Evolutionary conservation across 257 asterid genomes (phyloP).

Genomic region (Solanum corneliomulleri): DNA sequence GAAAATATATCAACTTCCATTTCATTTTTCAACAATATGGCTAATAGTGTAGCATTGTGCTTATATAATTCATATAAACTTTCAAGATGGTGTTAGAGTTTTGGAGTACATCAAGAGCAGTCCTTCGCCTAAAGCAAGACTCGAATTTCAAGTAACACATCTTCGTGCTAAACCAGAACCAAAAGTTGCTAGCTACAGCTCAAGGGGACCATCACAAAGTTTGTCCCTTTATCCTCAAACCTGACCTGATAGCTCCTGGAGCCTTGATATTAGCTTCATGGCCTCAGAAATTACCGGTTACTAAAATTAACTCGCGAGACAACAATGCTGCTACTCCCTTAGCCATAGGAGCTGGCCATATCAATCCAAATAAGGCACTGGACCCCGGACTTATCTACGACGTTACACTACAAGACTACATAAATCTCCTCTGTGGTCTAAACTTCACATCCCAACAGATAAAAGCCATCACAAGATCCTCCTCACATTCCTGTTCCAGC

Average conservation of each 20-base stretch:
- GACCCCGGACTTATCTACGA: neutral
- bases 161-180: conserved; percentile 46
- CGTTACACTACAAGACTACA: neutral
- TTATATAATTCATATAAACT: conserved; percentile 44
- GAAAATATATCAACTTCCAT: neutral
- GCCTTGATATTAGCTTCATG: conserved; percentile 50
- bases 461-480: neutral
- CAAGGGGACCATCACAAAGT: conserved; percentile 59
- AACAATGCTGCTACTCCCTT: neutral
- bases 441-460: neutral
- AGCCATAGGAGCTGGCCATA: neutral
- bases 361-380: neutral
- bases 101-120: conserved; percentile 25
- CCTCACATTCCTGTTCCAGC: neutral
- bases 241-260: conserved; percentile 66
- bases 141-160: conserved; percentile 31
- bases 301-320: neutral
- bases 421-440: neutral
- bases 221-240: conserved; percentile 52
- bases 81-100: conserved; percentile 26
- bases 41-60: conserved; percentile 9
- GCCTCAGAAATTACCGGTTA: conserved; percentile 15
- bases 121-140: conserved; percentile 24
- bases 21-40: conserved; percentile 20
- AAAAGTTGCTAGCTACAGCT: conserved; percentile 50